Evolutionary conservation across 257 asterid species (phyloP).

Genomic region (Lycium barbarum): DNA sequence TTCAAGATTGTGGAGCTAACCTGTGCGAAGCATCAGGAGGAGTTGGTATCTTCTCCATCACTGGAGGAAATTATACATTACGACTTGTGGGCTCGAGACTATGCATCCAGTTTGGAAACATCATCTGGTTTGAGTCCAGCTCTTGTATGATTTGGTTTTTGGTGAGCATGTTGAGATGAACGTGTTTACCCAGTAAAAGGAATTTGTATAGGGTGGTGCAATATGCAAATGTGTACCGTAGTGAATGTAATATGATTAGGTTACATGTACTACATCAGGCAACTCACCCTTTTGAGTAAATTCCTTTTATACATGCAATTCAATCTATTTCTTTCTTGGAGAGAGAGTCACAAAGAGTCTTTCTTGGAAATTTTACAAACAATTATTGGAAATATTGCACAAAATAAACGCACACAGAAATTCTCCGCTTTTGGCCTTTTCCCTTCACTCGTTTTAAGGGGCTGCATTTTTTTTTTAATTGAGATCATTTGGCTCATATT

Average conservation of each 20-base stretch:
- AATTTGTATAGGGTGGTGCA: background rate
- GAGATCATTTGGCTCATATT: too few relatives aligned
- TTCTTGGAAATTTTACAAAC: background rate
- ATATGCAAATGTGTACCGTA: conserved; percentile 37
- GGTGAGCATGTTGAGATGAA: conserved; percentile 17
- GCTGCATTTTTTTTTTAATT: too few relatives aligned
- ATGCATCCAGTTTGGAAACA: conserved; percentile 66
- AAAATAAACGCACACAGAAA: too few relatives aligned
- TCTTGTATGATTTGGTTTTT: conserved; percentile 46
- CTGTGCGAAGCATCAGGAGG: conserved; percentile 71
- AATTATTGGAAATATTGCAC: background rate
- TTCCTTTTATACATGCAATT: conserved; percentile 19
- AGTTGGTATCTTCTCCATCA: conserved; percentile 69
- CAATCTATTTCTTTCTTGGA: background rate
- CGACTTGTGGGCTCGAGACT: conserved; percentile 94
- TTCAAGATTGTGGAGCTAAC: conserved; percentile 96
- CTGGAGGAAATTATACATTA: conserved; percentile 92
- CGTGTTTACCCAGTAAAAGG: conserved; percentile 7
- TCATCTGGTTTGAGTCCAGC: conserved; percentile 58
- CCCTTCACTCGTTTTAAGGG: too few relatives aligned
- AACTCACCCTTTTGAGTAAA: conserved; percentile 29
- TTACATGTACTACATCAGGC: conserved; percentile 25
- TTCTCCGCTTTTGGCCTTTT: too few relatives aligned
- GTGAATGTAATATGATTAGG: conserved; percentile 32
- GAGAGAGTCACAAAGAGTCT: background rate